Evolutionary conservation across 805 yeast genomes (phyloP).

Genomic region (Kregervanrija pseudodelftensis): DNA sequence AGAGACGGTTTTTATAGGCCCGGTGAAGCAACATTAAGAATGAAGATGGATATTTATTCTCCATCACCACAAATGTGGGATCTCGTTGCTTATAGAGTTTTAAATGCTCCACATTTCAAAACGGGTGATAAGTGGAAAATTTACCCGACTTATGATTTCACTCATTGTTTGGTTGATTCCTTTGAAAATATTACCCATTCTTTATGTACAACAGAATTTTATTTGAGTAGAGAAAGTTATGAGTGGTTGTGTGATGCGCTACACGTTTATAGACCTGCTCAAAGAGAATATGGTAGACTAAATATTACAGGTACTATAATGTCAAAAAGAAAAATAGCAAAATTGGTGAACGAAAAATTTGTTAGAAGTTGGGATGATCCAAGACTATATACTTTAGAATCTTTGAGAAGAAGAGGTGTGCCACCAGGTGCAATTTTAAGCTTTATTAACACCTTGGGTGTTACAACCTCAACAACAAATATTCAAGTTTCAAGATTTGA

Average conservation of each 20-base stretch:
- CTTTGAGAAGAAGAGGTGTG: constrained; percentile 92
- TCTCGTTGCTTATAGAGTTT: constrained; percentile 90
- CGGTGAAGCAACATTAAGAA: constrained; percentile 91
- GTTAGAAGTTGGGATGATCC: constrained; percentile 99
- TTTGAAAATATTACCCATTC: constrained; percentile 95
- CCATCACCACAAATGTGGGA: constrained; percentile 99
- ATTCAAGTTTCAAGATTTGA: constrained; percentile 90
- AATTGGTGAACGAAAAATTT: constrained; percentile 68
- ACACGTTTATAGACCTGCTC: constrained; percentile 96
- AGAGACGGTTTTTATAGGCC: constrained; percentile 80
- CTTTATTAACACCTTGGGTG: constrained; percentile 93
- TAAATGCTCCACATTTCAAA: constrained; percentile 89
- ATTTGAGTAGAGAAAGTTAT: constrained; percentile 85
- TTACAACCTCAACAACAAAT: constrained; percentile 86
- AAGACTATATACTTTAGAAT: constrained; percentile 88
- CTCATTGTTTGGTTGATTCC: constrained; percentile 98
- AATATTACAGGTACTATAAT: constrained; percentile 90
- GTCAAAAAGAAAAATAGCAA: constrained; percentile 94
- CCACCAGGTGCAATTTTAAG: constrained; percentile 97
- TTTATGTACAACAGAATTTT: constrained; percentile 92
- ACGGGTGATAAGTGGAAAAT: constrained; percentile 97
- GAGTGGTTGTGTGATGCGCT: constrained; percentile 98
- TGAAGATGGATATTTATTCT: constrained; percentile 86
- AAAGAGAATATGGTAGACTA: constrained; percentile 96
- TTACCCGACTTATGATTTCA: constrained; percentile 97